Base-by-base conservation (phyloP, 208 protist species). In the Trypanosoma platydactyli region DNA sequence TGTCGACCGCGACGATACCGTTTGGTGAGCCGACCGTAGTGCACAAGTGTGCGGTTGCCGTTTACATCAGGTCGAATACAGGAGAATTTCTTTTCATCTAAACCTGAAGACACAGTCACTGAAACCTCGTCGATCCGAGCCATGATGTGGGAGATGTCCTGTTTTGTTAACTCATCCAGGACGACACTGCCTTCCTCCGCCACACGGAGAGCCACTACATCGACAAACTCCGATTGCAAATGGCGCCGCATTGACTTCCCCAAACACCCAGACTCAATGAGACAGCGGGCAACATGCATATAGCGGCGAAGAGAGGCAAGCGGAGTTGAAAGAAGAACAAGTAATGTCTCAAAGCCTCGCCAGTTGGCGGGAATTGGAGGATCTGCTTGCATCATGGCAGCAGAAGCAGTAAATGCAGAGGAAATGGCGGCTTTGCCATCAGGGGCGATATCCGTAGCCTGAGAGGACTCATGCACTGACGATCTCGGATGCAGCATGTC, bases 11-110 rank as follows among this genome's bases (percentile, higher is more conserved):
- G 86, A 1, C 78, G 61, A 52, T 75, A 90, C 56, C 73, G 54
- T 75, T 93, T 93, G 33, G 62, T 52, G 29, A 95, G 66, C 5
- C 83, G 76, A 9, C 89, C 86, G 64, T 88, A 85, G 52, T 91
- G 86, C 16, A 95, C 67, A 15, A 95, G 71, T 4, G 80, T 69
- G 20, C 84, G 83, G 25, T 54, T 63, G 33, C 70, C 68, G 65
- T 69, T 67, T 16, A 5, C 22, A 40, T 62, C 49, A 12, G 46
- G 60, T n/a, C 29, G 40, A 64, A 62, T 70, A 11, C 53, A 25
- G 35, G 59, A 24, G 42, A 27, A 54, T 40, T 74, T 67, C 30
- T 69, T 71, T 48, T 49, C 55, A 33, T 18, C 18, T 25, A 35
- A 33, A 51, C 30, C 76, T 44, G 63, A 30, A 22, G 20, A 15